These are phyloP conservation scores for Coprinellus micaceus DNA, from an alignment of 768 basidiomycete species.

Conservation along the genomic window DNA sequence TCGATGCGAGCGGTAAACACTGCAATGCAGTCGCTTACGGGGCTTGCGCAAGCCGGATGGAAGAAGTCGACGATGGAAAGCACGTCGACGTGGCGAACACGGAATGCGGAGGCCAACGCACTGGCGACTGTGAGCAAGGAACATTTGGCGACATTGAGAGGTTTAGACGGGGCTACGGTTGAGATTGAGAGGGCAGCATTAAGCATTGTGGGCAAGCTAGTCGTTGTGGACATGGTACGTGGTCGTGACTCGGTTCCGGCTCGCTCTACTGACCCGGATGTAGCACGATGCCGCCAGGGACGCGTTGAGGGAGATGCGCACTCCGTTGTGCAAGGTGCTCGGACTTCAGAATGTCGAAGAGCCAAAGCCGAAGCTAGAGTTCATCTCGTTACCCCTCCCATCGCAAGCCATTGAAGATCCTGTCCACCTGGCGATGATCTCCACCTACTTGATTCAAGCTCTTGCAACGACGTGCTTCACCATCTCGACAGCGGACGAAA, in stretches of 20 bases:
- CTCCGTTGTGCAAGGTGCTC: constrained; percentile 36
- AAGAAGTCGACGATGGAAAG: constrained; percentile 34
- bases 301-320: constrained; percentile 44
- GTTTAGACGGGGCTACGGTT: constrained; percentile 40
- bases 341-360: constrained; percentile 12
- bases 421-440: constrained; percentile 49
- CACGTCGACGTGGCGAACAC: constrained; percentile 22
- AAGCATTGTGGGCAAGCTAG: constrained; percentile 63
- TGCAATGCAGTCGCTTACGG: constrained; percentile 55
- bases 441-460: constrained; percentile 57
- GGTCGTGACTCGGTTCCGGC: background rate
- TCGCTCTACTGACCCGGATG: background rate
- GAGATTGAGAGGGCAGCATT: constrained; percentile 74
- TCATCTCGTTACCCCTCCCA: constrained; percentile 33
- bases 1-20: constrained; percentile 66
- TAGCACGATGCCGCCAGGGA: constrained; percentile 53
- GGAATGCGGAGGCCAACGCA: constrained; percentile 30
- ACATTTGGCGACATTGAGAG: constrained; percentile 46
- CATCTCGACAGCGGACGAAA: constrained; percentile 1
- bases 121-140: constrained; percentile 38
- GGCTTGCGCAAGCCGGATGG: constrained; percentile 56
- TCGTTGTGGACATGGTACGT: constrained; percentile 70
- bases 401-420: constrained; percentile 27
- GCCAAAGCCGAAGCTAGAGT: constrained; percentile 3
- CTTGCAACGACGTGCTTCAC: constrained; percentile 28